phyloP scores from a whole-genome alignment of 345 rosid genomes.

The Populus alba region DNA sequence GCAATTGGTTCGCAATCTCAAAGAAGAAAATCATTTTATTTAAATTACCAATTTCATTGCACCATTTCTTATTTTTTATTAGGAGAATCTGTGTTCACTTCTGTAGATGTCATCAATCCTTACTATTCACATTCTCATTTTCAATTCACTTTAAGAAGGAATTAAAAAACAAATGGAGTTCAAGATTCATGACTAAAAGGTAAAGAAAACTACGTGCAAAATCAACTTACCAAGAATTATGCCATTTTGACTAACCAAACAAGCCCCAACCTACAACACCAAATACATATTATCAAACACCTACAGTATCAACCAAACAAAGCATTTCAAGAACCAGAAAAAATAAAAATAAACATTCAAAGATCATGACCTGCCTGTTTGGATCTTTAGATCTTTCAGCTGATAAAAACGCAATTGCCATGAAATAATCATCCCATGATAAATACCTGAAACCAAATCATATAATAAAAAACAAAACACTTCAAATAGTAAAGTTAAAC shows the following conservation, averaged over 20 bases:
- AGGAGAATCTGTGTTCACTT: neutral
- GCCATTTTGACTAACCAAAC: conserved; percentile 85
- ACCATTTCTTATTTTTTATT: neutral
- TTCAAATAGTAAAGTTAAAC: neutral
- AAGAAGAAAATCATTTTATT: neutral
- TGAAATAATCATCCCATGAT: conserved; percentile 96
- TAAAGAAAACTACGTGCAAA: neutral
- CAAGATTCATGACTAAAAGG: neutral
- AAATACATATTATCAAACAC: neutral
- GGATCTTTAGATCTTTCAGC: conserved; percentile 93
- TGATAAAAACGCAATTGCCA: conserved; percentile 81
- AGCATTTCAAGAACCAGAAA: neutral
- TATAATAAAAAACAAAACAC: neutral
- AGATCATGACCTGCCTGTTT: conserved; percentile 74
- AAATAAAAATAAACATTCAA: neutral
- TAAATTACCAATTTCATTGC: neutral
- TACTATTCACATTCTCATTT: neutral
- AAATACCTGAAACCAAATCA: conserved; percentile 49
- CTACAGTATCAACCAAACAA: neutral
- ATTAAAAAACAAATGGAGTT: neutral
- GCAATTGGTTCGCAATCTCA: neutral
- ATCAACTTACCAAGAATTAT: conserved; percentile 75
- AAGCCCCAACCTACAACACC: conserved; percentile 74
- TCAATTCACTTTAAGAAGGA: neutral
- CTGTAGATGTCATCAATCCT: neutral